Evolutionary conservation across 2,329 filamentous ascomycete genomes (phyloP).

Genomic region (Apiospora arundinis): DNA sequence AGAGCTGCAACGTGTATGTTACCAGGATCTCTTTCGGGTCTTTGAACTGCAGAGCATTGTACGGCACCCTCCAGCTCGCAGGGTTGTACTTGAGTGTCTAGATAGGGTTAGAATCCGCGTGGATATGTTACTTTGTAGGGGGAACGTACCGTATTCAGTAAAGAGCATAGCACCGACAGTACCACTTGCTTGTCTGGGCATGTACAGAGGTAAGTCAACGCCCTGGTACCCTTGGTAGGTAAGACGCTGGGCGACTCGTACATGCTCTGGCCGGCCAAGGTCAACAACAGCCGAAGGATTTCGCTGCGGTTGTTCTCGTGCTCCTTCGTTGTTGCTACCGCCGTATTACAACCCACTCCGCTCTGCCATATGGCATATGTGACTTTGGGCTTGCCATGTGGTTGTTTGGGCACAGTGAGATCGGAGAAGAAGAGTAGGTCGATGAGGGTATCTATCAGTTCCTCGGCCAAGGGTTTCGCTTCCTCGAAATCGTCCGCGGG

Average conservation of each 20-base stretch:
- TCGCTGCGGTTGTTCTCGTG: slow-evolving; percentile 93
- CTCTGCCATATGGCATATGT: slow-evolving; percentile 98
- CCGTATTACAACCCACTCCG: slow-evolving; percentile 92
- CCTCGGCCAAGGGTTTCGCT: slow-evolving; percentile 86
- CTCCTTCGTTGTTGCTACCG: slow-evolving; percentile 87
- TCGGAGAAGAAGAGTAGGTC: slow-evolving; percentile 92
- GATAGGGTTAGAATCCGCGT: background rate
- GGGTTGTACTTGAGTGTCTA: slow-evolving; percentile 96
- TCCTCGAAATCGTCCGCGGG: slow-evolving; percentile 75
- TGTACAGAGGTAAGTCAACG: slow-evolving; percentile 88
- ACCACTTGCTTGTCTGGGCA: slow-evolving; percentile 91
- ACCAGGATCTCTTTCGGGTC: slow-evolving; percentile 90
- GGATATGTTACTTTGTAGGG: background rate
- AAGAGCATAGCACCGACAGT: slow-evolving; percentile 86
- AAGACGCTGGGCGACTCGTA: slow-evolving; percentile 83
- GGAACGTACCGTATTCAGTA: slow-evolving; percentile 84
- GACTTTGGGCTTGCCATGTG: slow-evolving; percentile 77
- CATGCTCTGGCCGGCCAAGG: slow-evolving; percentile 88
- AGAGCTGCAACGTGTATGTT: slow-evolving; percentile 87
- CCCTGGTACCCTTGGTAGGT: slow-evolving; percentile 81
- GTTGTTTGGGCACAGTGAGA: slow-evolving; percentile 80
- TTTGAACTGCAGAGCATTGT: slow-evolving; percentile 90
- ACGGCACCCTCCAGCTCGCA: slow-evolving; percentile 90
- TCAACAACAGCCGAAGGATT: slow-evolving; percentile 83
- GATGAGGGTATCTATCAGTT: slow-evolving; percentile 87